A percentile compares a stretch with the other conserved stretches of the same genome.
Evolutionary conservation across 2,329 filamentous ascomycete genomes (phyloP).

Genomic region (Botrytis sinoallii): DNA sequence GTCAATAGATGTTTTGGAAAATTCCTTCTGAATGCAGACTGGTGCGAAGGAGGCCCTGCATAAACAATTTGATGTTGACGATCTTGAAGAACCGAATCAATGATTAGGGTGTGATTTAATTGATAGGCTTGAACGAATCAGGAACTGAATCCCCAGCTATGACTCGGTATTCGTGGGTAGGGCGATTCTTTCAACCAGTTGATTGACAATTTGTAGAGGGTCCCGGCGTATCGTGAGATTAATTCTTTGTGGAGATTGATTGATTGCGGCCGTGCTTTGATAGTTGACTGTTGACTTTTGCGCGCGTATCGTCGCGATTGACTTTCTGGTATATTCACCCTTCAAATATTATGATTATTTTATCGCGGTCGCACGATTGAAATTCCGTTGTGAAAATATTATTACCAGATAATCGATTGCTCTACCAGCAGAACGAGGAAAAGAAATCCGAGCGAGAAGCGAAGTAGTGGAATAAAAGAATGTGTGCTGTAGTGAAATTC

Average conservation of each 20-base stretch:
- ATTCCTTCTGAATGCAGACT: conserved; percentile 5
- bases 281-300: not conserved
- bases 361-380: not conserved
- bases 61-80: conserved; percentile 4
- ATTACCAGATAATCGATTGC: not conserved
- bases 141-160: not conserved
- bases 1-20: not conserved
- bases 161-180: not conserved
- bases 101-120: not conserved
- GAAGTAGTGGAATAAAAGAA: conserved; percentile 10
- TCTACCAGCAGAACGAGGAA: not conserved
- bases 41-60: conserved; percentile 1
- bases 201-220: conserved; percentile 1
- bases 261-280: conserved; percentile 9
- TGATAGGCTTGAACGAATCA: not conserved
- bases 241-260: conserved; percentile 11
- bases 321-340: not conserved
- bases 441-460: not conserved
- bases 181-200: not conserved
- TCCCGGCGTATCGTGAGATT: conserved; percentile 12
- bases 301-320: conserved; percentile 15
- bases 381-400: not conserved
- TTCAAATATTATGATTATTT: not conserved
- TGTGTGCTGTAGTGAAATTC: not conserved
- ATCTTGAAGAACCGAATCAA: not conserved